Percentiles rank a stretch among this genome's conserved stretches.
Evolutionary conservation across 495 filamentous ascomycete species (phyloP).

Genomic region (Cryomyces antarcticus): DNA sequence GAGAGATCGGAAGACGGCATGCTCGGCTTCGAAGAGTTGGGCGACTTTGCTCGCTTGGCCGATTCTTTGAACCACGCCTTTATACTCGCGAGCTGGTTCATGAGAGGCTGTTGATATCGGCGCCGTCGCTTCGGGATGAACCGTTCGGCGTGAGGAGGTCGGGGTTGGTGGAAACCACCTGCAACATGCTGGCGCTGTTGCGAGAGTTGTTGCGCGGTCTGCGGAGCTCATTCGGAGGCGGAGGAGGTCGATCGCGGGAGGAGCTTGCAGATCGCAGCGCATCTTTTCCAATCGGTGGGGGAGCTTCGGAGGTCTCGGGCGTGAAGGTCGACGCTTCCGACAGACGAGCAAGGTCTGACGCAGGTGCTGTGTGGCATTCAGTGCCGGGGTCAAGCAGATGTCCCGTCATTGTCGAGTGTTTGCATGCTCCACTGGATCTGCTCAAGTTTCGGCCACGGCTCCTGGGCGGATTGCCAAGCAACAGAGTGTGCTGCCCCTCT

Average conservation of each 20-base stretch:
- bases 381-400: slow-evolving; percentile 5
- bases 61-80: slow-evolving; percentile 76
- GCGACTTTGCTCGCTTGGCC: slow-evolving; percentile 53
- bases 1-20: slow-evolving; percentile 9
- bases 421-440: slow-evolving; percentile 11
- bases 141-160: slow-evolving; percentile 38
- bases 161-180: slow-evolving; percentile 54
- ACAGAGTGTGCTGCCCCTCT: slow-evolving; percentile 28
- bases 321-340: slow-evolving; percentile 32
- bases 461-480: slow-evolving; percentile 18
- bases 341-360: slow-evolving; percentile 54
- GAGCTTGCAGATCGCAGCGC: slow-evolving; percentile 50
- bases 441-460: slow-evolving; percentile 17
- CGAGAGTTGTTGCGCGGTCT: slow-evolving; percentile 26
- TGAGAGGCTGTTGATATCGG: slow-evolving; percentile 48
- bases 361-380: slow-evolving; percentile 15
- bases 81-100: slow-evolving; percentile 62
- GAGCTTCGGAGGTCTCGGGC: slow-evolving; percentile 28
- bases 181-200: slow-evolving; percentile 44
- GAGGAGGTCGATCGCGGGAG: slow-evolving; percentile 48
- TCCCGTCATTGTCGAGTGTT: slow-evolving; percentile 15
- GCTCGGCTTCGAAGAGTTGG: slow-evolving; percentile 25
- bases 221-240: slow-evolving; percentile 67
- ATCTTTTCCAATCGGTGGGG: slow-evolving; percentile 58
- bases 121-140: slow-evolving; percentile 30